Base-by-base conservation (phyloP, 1,284 basidiomycete genomes). In the Thelephora terrestris region DNA sequence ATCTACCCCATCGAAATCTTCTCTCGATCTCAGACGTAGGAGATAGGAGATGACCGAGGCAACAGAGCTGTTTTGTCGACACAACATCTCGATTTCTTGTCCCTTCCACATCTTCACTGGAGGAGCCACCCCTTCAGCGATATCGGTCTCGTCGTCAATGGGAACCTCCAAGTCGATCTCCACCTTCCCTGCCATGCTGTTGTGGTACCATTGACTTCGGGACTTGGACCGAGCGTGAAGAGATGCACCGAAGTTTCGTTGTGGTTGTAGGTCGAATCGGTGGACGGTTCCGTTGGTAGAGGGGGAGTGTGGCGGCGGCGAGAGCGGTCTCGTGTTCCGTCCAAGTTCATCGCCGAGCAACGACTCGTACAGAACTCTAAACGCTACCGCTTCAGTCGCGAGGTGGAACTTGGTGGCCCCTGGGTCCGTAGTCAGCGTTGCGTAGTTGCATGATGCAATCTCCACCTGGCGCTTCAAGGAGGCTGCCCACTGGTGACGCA, bases 351-450 rank as follows among this genome's bases (percentile, higher is more conserved):
- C 47, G 7, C 71, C 70, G 51, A 92, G 81, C 43, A 96, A 69
- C 0, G 84, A 84, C 56, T 95, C 89, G 51, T 91, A 86, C 39
- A 96, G 69, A 12, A 91, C 85, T 52, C 76, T 79, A 60, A 95
- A 82, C 4, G 87, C 79, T 32, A 91, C 71, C 3, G 71, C 71
- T 55, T 88, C 78, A 2, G 85, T 79, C 0, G 89, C 82, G 44
- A 71, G 73, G 53, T 76, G 67, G 57, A 79, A 76, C 60, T 69
- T 75, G 37, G 67, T 64, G 47, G 66, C 58, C 2, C 65, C 69
- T 6, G 65, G 61, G 3, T 63, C 60, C 10, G 59, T 60, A 27
- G 63, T 58, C 23, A 65, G 67, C 2, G 63, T 58, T 20, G 64
- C 56, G 45, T 61, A 60, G 35, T 64, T 64, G 5, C 64, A 56